phyloP scores from a whole-genome alignment of 768 basidiomycete genomes.

The Goffeauzyma gilvescens region DNA sequence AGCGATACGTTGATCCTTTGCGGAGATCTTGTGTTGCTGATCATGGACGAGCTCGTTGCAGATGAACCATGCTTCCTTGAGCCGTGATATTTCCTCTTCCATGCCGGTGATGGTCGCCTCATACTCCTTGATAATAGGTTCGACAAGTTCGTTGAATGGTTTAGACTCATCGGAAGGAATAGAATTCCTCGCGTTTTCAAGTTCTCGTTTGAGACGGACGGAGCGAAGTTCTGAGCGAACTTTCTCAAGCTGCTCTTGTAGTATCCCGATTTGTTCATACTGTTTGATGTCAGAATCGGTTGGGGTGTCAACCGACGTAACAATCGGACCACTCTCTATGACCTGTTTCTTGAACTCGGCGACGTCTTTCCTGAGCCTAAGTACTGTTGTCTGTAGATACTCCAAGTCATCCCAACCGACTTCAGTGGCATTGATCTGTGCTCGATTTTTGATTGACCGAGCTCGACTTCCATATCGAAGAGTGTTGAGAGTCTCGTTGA shows the following conservation, averaged over 20 bases:
- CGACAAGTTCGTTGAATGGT: constrained; percentile 41
- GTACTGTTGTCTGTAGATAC: constrained; percentile 74
- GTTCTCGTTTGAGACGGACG: constrained; percentile 71
- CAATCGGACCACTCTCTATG: constrained; percentile 9
- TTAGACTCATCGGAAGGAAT: constrained; percentile 13
- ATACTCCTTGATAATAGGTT: constrained; percentile 95
- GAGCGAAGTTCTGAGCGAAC: constrained; percentile 36
- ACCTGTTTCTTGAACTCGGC: constrained; percentile 59
- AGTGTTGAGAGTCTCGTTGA: constrained; percentile 58
- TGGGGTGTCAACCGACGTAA: constrained; percentile 13
- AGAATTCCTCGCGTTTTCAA: constrained; percentile 53
- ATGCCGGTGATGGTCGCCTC: constrained; percentile 90
- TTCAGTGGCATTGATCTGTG: constrained; percentile 78
- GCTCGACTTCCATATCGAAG: constrained; percentile 95
- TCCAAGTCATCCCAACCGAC: constrained; percentile 98
- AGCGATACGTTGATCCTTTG: constrained; percentile 32
- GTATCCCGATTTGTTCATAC: constrained; percentile 2
- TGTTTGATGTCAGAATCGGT: constrained; percentile 13
- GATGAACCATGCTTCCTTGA: constrained; percentile 44
- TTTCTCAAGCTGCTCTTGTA: constrained; percentile 3
- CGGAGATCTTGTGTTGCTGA: constrained; percentile 43
- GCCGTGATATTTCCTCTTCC: constrained; percentile 77
- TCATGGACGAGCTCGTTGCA: neutral
- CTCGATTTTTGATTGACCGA: constrained; percentile 88
- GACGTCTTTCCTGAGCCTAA: constrained; percentile 69